Percentiles rank a stretch among this genome's conserved stretches.
These are phyloP conservation scores for Tinospora cordifolia DNA, from an alignment of 164 flowering plant species.

Conservation along the genomic window DNA sequence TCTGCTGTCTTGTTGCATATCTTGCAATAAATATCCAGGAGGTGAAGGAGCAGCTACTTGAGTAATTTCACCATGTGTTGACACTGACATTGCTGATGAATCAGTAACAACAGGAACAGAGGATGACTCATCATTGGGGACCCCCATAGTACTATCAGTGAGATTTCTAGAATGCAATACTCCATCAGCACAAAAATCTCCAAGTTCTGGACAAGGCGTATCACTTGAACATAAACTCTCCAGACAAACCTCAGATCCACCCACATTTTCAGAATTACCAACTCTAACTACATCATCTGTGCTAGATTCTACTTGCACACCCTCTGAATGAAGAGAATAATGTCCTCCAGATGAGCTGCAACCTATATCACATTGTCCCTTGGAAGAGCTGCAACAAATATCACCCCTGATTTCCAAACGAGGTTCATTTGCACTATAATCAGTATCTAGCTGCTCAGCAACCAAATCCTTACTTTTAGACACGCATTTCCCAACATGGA, in stretches of 20 bases:
- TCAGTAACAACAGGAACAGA: constrained; percentile 26
- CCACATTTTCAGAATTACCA: constrained; percentile 20
- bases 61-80: constrained; percentile 28
- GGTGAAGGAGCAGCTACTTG: constrained; percentile 31
- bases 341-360: constrained; percentile 32
- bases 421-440: constrained; percentile 18
- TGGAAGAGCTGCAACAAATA: constrained; percentile 33
- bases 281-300: constrained; percentile 19
- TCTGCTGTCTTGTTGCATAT: constrained; percentile 28
- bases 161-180: constrained; percentile 25
- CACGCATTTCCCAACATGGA: constrained; percentile 23
- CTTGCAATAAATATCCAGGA: constrained; percentile 35
- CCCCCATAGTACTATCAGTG: constrained; percentile 11
- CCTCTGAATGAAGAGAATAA: constrained; percentile 26
- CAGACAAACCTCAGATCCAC: constrained; percentile 16
- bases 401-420: constrained; percentile 23
- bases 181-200: constrained; percentile 20
- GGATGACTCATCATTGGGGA: constrained; percentile 21
- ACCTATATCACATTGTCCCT: constrained; percentile 28
- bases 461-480: constrained; percentile 34
- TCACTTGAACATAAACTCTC: constrained; percentile 27
- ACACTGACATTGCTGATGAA: constrained; percentile 20
- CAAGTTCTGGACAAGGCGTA: constrained; percentile 18
- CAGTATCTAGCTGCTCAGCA: constrained; percentile 26
- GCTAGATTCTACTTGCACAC: constrained; percentile 24